Percentiles rank a stretch among this genome's conserved stretches.
phyloP scores from a whole-genome alignment of 371 early-diverging fungal species.

The Neoconidiobolus thromboides region DNA sequence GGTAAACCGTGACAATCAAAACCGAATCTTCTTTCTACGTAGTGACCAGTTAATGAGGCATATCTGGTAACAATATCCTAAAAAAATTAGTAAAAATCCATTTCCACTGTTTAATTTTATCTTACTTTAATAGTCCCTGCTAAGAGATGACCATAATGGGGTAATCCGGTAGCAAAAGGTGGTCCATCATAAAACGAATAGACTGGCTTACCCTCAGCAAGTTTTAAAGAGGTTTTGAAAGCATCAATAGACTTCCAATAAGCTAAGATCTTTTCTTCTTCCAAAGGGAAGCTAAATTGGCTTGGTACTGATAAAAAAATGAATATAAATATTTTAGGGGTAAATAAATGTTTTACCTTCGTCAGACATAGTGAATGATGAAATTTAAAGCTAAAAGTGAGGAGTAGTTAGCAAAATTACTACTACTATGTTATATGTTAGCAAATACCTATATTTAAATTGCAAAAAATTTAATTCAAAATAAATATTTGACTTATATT shows the following conservation, averaged over 20 bases:
- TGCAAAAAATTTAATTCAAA: too few relatives aligned
- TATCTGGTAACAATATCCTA: constrained; percentile 97
- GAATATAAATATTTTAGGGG: too few relatives aligned
- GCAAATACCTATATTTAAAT: too few relatives aligned
- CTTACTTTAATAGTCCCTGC: constrained; percentile 97
- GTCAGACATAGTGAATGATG: too few relatives aligned
- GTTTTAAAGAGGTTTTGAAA: constrained; percentile 83
- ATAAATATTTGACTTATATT: too few relatives aligned
- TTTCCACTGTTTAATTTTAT: background rate
- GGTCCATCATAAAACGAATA: constrained; percentile 99
- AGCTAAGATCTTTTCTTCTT: constrained; percentile 88
- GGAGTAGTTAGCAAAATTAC: too few relatives aligned
- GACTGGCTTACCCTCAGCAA: constrained; percentile 74
- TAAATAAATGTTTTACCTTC: too few relatives aligned
- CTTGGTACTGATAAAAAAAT: background rate
- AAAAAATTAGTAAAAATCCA: background rate
- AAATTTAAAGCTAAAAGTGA: too few relatives aligned
- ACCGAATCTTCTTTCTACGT: constrained; percentile 98
- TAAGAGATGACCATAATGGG: constrained; percentile 99
- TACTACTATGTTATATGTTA: too few relatives aligned
- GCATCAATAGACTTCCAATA: constrained; percentile 98
- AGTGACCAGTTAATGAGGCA: constrained; percentile 92
- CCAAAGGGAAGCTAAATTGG: constrained; percentile 68
- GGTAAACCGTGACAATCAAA: constrained; percentile 99
- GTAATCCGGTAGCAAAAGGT: constrained; percentile 99